Evolutionary conservation across 768 basidiomycete genomes (phyloP), one percentile per base, ranked within the genome.

Genomic region (Hygrophoropsis aurantiaca): DNA sequence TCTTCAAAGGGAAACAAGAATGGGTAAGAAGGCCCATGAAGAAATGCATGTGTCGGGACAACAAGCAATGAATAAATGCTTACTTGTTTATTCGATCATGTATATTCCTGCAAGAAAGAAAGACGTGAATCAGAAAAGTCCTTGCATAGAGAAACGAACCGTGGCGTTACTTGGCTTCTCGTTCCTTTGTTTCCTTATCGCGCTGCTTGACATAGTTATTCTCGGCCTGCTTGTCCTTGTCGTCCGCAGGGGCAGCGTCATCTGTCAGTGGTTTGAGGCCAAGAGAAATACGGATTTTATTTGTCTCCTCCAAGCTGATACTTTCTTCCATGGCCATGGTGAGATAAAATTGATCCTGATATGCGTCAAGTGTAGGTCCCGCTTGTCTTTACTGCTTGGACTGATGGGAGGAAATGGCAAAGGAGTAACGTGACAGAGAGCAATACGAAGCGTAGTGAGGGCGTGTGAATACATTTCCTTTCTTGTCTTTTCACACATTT

Each of bases 251-350:
- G 13, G 73, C 79, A 34, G 77, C 74, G 57, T 92, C 89, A 56
- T 93, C 94, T 15, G 85, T 87, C 47, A 98, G 79, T 34, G 97
- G 94, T 64, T 94, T 91, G 49, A 99, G 84, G 54, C 97, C 97
- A 32, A 97, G 79, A 4, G 86, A 87, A 49, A 95, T 82, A 71
- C 97, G 91, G 66, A 97, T 90, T 70, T 89, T 94, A 78, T 94
- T 94, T 30, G 93, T 94, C 75, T 94, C 92, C 61, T 94, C 92
- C 61, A 95, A 80, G 60, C 87, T 89, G 63, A 95, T 87, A 55
- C 88, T 85, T 67, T 90, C 82, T 73, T 91, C 87, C 86, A 89
- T 84, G 15, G 84, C 78, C 75, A 79, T 81, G 49, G 52, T 69
- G 60, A 47, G 11, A 57, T 42, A 51, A 1, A 30, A 13, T 30